phyloP scores from a whole-genome alignment of 2,329 filamentous ascomycete species.

The Clathrospora elynae region DNA sequence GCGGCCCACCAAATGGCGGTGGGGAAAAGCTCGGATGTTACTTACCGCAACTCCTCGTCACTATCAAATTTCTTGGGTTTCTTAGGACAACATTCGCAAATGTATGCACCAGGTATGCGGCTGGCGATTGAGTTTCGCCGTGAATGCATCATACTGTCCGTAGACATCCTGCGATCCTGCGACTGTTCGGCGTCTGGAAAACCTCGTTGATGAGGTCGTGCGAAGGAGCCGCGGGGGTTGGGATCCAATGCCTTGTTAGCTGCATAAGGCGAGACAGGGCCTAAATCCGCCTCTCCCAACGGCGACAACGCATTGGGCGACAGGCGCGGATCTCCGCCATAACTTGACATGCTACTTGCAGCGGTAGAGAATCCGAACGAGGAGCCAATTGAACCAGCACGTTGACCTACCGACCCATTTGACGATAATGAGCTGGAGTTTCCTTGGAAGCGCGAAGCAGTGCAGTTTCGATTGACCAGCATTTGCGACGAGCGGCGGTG shows the following conservation, averaged over 20 bases:
- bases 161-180: constrained; percentile 55
- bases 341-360: constrained; percentile 69
- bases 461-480: constrained; percentile 60
- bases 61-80: constrained; percentile 96
- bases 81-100: constrained; percentile 96
- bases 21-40: constrained; percentile 33
- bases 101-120: constrained; percentile 64
- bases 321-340: constrained; percentile 64
- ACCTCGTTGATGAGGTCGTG: constrained; percentile 49
- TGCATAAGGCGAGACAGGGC: constrained; percentile 60
- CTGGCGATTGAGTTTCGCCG: constrained; percentile 55
- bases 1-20: constrained; percentile 32
- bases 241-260: constrained; percentile 54
- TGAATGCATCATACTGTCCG: constrained; percentile 51
- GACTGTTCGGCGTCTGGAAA: constrained; percentile 50
- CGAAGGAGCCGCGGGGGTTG: constrained; percentile 50
- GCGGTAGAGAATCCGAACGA: constrained; percentile 62
- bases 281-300: constrained; percentile 59
- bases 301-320: constrained; percentile 67
- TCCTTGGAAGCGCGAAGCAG: constrained; percentile 60
- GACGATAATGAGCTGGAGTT: constrained; percentile 68
- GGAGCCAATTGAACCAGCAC: constrained; percentile 67
- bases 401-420: constrained; percentile 62
- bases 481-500: constrained; percentile 62
- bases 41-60: constrained; percentile 81